Percentiles rank a stretch among this genome's conserved stretches.
phyloP scores from a whole-genome alignment of 139 green algal species.

The Astrephomene gubernaculifera region DNA sequence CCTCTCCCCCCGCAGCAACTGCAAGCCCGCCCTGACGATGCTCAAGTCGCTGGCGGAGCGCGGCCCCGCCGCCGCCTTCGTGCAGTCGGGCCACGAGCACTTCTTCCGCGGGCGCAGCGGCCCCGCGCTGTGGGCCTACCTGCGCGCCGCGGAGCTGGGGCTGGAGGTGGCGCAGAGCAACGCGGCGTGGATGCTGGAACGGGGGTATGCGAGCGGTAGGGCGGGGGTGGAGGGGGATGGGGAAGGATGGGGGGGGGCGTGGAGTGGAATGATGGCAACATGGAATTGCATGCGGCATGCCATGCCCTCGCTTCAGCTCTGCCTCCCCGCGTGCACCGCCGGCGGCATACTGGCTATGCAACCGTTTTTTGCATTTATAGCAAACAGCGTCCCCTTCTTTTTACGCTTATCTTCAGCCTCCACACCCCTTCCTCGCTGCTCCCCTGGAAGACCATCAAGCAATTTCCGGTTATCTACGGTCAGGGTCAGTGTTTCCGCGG shows the following conservation, averaged over 20 bases:
- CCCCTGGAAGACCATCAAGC: no score
- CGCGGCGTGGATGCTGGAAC: slow-evolving; percentile 92
- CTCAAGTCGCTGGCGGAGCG: slow-evolving; percentile 69
- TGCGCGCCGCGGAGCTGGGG: slow-evolving; percentile 86
- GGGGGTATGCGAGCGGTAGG: slow-evolving; percentile 44
- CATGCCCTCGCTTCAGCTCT: no score
- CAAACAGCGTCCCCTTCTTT: not conserved
- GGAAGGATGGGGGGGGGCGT: not conserved
- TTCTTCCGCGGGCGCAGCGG: slow-evolving; percentile 73
- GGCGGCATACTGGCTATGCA: no score
- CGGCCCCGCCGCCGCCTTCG: slow-evolving; percentile 50
- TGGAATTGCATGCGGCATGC: no score
- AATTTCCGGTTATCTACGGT: no score
- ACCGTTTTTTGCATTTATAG: not conserved
- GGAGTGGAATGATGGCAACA: not conserved
- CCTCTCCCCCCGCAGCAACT: slow-evolving; percentile 44
- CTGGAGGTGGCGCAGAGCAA: slow-evolving; percentile 93
- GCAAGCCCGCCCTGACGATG: slow-evolving; percentile 57
- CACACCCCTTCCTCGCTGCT: no score
- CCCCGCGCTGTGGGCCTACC: slow-evolving; percentile 49
- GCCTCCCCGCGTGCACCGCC: no score
- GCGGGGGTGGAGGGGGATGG: not conserved
- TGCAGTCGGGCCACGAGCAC: slow-evolving; percentile 72
- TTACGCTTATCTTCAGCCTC: not conserved
- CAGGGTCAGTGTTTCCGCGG: no score